Base-by-base conservation (phyloP, 208 protist genomes). In the Acanthamoeba divionensis region DNA sequence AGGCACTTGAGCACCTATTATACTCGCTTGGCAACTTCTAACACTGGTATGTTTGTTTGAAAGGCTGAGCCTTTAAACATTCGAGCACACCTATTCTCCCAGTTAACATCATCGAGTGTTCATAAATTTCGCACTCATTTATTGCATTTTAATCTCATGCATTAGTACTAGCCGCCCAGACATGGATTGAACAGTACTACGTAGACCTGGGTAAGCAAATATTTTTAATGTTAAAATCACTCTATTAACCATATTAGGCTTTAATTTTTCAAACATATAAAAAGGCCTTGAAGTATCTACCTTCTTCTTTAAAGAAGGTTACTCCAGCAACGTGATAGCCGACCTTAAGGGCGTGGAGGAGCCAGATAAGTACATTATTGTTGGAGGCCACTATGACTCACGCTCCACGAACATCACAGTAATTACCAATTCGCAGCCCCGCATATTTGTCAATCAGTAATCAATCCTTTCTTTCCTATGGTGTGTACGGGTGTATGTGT, bases 241-340 rank as follows among this genome's bases (percentile, higher is more conserved):
- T 21, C 24, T 41, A 73, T 41, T 24, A 10, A 5, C 65, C 65
- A 9, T 24, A 31, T 73, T 6, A 7, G n/a, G 10, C 21, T 0
- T 13, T n/a, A n/a, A n/a, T n/a, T n/a, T n/a, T n/a, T n/a, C n/a
- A n/a, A n/a, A n/a, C n/a, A 1, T 31, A 77, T 41, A 21, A 5
- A 21, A 31, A 73, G 73, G 77, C 7, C 38, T 87, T 5, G 52
- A 66, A 2, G 77, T 87, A 0, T 69, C 55, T 21, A 87, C 52
- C 1, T 87, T 55, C 21, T 45, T 55, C 13, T 87, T 87, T 36
- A 44, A 21, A 13, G 36, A 87, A 33, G 57, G 57, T 4, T 87
- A 47, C 57, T 69, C 77, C 4, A 55, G 66, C n/a, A 67, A 69
- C 38, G 77, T 87, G n/a, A 87, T 87, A 12, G 77, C 77, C 52